Conservation (phyloP, 1,284 basidiomycete species). For the Fomitopsis pinicola region DNA sequence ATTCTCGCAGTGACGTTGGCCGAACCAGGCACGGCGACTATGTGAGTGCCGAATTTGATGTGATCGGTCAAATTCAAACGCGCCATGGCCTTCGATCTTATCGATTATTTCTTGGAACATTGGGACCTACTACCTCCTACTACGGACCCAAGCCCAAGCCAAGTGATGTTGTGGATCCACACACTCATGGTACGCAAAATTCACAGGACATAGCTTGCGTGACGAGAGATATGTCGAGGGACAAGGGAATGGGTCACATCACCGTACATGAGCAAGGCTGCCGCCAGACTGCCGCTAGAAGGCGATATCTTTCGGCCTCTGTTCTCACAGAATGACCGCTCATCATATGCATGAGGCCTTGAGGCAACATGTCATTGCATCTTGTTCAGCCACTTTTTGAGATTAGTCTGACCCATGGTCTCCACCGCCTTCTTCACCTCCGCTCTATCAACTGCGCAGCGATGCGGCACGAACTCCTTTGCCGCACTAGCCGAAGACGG, state of each 20-base stretch:
- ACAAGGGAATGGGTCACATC: background rate
- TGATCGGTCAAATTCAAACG: background rate
- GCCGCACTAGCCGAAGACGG: conserved; percentile 42
- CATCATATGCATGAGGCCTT: background rate
- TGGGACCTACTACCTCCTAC: background rate
- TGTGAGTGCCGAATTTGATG: background rate
- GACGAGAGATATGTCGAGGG: too few relatives aligned
- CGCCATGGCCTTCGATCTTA: background rate
- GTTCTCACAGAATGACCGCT: background rate
- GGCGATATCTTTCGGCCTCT: background rate
- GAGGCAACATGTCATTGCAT: conserved; percentile 27
- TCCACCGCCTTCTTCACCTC: conserved; percentile 66
- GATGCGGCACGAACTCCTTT: conserved; percentile 65
- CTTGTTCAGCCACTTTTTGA: conserved; percentile 74
- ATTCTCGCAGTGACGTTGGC: background rate
- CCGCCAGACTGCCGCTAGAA: background rate
- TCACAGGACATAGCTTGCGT: too few relatives aligned
- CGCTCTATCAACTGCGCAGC: conserved; percentile 51
- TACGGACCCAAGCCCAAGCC: too few relatives aligned
- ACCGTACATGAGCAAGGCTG: background rate
- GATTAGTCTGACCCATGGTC: conserved; percentile 57
- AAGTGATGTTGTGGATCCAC: too few relatives aligned
- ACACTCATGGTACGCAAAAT: too few relatives aligned
- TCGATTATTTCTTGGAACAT: background rate
- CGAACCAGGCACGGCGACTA: background rate